Conservation (phyloP, 2,329 filamentous ascomycete genomes). For the Diaporthe sp. region DNA sequence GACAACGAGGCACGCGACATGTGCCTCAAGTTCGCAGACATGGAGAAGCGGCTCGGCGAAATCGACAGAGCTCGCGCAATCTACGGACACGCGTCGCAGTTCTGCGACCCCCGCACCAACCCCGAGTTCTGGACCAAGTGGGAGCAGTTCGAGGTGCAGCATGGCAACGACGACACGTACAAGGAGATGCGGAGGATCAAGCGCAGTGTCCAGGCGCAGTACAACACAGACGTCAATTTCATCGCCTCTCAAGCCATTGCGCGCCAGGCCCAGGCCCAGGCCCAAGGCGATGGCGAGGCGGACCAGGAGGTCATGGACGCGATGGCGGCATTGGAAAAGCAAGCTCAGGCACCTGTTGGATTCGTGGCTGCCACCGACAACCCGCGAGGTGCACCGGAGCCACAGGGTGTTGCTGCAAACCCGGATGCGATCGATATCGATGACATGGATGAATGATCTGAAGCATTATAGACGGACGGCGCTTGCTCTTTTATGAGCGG, state of each 20-base stretch:
- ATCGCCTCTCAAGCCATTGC: conserved; percentile 96
- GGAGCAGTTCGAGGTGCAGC: conserved; percentile 97
- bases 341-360: conserved; percentile 88
- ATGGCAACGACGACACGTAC: conserved; percentile 99
- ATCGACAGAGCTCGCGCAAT: conserved; percentile 94
- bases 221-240: conserved; percentile 99
- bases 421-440: conserved; percentile 90
- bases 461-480: conserved; percentile 27
- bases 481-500: conserved; percentile 10
- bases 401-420: conserved; percentile 69
- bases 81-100: conserved; percentile 96
- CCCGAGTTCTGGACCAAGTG: conserved; percentile 95
- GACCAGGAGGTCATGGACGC: conserved; percentile 76
- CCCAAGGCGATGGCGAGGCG: conserved; percentile 56
- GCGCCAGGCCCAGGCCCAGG: conserved; percentile 72
- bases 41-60: conserved; percentile 68
- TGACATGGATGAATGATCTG: conserved; percentile 71
- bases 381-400: conserved; percentile 66
- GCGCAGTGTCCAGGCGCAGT: conserved; percentile 95
- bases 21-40: conserved; percentile 95
- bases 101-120: conserved; percentile 93
- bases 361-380: conserved; percentile 91
- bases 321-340: conserved; percentile 89
- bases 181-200: conserved; percentile 99
- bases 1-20: conserved; percentile 95